A percentile compares a stretch with the other conserved stretches of the same genome.
These are phyloP conservation scores for Ligustrum vulgare DNA, from an alignment of 257 asterid species.

Conservation along the genomic window DNA sequence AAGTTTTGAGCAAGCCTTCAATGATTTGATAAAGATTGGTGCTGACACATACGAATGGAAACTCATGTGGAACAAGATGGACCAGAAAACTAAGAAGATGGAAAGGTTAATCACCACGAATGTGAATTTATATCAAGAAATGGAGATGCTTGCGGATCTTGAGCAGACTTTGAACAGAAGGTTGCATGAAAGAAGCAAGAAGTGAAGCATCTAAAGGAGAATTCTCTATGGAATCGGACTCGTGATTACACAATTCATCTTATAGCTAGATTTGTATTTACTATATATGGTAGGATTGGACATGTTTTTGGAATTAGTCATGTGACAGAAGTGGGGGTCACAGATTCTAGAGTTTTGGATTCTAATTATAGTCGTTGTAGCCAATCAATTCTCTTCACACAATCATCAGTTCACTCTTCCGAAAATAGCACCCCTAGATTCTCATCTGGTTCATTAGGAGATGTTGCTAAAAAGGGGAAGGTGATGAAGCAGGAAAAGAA, in stretches of 20 bases:
- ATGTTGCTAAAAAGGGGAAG: conserved; percentile 34
- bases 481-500: conserved; percentile 58
- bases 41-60: conserved; percentile 69
- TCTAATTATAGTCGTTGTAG: conserved; percentile 46
- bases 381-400: conserved; percentile 63
- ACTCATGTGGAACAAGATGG: conserved; percentile 72
- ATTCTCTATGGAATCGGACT: conserved; percentile 75
- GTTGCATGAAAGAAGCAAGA: conserved; percentile 71
- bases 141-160: conserved; percentile 79
- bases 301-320: conserved; percentile 69
- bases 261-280: conserved; percentile 72
- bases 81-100: conserved; percentile 69
- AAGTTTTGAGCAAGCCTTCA: conserved; percentile 76
- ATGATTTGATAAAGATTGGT: conserved; percentile 54
- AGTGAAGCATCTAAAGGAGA: conserved; percentile 66
- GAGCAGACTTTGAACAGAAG: conserved; percentile 75
- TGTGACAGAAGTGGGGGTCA: conserved; percentile 43
- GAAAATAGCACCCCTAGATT: conserved; percentile 57
- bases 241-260: conserved; percentile 72
- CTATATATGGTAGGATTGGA: conserved; percentile 66
- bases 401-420: conserved; percentile 75
- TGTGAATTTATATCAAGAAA: conserved; percentile 71
- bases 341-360: conserved; percentile 44
- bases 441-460: conserved; percentile 49
- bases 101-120: conserved; percentile 50